Percentiles rank a stretch among this genome's conserved stretches.
phyloP scores from a whole-genome alignment of 2,329 filamentous ascomycete species.

The Zymoseptoria pseudotritici region DNA sequence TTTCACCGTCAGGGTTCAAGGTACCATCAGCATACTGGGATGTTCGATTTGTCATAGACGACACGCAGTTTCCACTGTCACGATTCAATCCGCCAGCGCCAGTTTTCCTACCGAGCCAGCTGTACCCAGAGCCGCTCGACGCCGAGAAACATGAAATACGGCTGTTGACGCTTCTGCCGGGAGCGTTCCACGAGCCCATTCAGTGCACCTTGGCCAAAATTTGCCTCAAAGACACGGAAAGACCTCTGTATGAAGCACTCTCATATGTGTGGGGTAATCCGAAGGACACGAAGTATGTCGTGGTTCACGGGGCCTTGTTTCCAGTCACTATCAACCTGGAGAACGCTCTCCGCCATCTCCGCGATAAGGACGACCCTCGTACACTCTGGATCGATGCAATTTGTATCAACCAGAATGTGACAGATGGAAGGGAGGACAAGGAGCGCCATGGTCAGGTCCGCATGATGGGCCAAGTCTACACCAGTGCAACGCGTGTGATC shows the following conservation, averaged over 20 bases:
- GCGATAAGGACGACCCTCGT: neutral
- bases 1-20: no score
- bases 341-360: constrained; percentile 1
- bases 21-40: no score
- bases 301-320: neutral
- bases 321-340: neutral
- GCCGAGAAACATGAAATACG: neutral
- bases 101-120: neutral
- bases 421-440: neutral
- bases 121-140: neutral
- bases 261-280: neutral
- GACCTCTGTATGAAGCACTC: neutral
- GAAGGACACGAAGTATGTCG: neutral
- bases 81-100: neutral
- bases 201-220: neutral
- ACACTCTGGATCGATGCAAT: constrained; percentile 10
- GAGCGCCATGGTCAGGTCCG: constrained; percentile 6
- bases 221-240: no score
- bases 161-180: neutral
- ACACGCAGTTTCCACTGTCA: no score
- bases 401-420: constrained; percentile 11
- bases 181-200: neutral
- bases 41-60: no score
- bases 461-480: constrained; percentile 8
- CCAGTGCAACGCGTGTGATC: constrained; percentile 1